A percentile compares a stretch with the other conserved stretches of the same genome.
Evolutionary conservation across 2,329 filamentous ascomycete genomes (phyloP).

Genomic region (Davidsoniella australis): DNA sequence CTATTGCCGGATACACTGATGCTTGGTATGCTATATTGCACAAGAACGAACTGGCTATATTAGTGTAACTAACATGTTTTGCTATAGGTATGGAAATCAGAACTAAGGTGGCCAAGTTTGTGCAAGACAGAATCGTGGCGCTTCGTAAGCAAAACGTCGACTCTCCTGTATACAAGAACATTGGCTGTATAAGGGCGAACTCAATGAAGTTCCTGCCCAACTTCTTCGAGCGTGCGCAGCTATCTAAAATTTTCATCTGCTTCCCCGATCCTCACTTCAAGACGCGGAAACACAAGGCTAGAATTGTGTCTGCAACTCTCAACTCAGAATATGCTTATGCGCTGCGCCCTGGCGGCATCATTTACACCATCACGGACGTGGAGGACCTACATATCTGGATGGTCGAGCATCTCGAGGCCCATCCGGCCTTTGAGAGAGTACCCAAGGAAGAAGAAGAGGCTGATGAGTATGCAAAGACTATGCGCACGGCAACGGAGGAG

Average conservation of each 20-base stretch:
- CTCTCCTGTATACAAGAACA: constrained; percentile 56
- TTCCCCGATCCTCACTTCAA: constrained; percentile 99
- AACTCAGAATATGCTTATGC: constrained; percentile 90
- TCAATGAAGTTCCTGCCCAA: constrained; percentile 99
- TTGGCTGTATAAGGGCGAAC: constrained; percentile 77
- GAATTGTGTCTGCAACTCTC: constrained; percentile 77
- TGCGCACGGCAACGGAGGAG: constrained; percentile 81
- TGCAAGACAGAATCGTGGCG: constrained; percentile 72
- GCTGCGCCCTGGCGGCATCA: constrained; percentile 61
- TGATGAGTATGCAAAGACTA: constrained; percentile 56
- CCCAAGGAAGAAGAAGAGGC: constrained; percentile 46
- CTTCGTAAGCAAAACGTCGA: constrained; percentile 49
- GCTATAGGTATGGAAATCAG: constrained; percentile 74
- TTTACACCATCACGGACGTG: constrained; percentile 97
- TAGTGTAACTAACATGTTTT: not conserved
- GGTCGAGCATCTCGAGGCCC: constrained; percentile 64
- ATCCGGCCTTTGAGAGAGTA: constrained; percentile 65
- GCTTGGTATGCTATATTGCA: constrained; percentile 40
- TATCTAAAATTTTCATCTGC: constrained; percentile 89
- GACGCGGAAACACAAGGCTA: constrained; percentile 85
- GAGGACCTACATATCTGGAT: constrained; percentile 91
- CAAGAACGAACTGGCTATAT: not conserved
- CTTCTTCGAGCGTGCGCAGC: constrained; percentile 69
- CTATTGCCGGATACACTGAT: constrained; percentile 67
- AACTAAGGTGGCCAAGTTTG: constrained; percentile 74